phyloP scores from a whole-genome alignment of 108 stramenopile species.

The Phaeodactylum tricornutum region DNA sequence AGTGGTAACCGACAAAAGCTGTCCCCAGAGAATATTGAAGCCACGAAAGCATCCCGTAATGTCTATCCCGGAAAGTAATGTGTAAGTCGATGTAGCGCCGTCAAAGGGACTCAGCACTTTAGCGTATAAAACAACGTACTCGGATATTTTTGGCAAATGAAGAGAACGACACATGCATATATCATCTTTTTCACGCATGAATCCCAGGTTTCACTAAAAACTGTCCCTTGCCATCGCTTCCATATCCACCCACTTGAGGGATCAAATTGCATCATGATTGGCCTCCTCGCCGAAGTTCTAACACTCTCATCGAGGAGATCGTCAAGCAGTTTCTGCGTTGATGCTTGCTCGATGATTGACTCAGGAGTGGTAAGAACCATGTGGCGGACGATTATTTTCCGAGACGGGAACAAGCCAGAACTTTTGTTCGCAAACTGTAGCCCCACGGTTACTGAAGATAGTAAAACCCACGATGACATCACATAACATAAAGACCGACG shows the following conservation, averaged over 20 bases:
- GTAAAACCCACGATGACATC: no score
- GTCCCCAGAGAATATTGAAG: conserved; percentile 75
- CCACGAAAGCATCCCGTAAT: conserved; percentile 17
- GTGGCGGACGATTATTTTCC: conserved; percentile 15
- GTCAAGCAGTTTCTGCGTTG: conserved; percentile 79
- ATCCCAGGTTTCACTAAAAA: conserved; percentile 80
- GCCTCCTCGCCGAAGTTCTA: conserved; percentile 54
- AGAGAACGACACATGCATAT: conserved; percentile 37
- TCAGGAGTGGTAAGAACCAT: conserved; percentile 82
- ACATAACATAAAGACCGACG: no score
- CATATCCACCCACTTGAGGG: conserved; percentile 73
- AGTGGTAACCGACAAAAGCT: conserved; percentile 72
- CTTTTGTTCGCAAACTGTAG: no score
- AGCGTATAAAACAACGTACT: no score
- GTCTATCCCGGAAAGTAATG: no score
- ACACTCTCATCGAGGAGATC: conserved; percentile 77
- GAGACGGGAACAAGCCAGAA: not conserved
- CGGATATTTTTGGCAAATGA: conserved; percentile 35
- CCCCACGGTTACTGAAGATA: no score
- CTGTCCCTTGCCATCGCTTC: conserved; percentile 82
- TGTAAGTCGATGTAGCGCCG: no score
- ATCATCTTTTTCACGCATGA: conserved; percentile 58
- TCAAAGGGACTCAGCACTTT: no score
- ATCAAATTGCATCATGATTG: conserved; percentile 86
- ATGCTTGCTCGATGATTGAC: conserved; percentile 77